These are phyloP conservation scores for Citrus australasica DNA, from an alignment of 345 rosid genomes.

Conservation along the genomic window DNA sequence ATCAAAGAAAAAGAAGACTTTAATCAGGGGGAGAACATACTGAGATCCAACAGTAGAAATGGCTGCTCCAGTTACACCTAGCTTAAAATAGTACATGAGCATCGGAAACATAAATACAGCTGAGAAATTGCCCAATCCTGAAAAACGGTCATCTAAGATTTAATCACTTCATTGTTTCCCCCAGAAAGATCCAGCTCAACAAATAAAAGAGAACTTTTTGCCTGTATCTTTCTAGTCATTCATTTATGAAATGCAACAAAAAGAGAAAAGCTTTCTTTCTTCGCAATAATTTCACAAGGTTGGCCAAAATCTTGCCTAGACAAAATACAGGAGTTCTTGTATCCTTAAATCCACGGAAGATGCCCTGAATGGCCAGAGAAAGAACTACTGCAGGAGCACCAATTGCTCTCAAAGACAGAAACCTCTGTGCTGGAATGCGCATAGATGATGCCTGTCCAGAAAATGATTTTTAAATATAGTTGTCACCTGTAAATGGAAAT, in stretches of 20 bases:
- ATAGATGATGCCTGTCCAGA: constrained; percentile 35
- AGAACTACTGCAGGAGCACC: constrained; percentile 41
- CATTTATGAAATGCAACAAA: neutral
- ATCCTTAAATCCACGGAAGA: constrained; percentile 38
- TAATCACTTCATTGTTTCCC: neutral
- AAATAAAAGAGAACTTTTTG: neutral
- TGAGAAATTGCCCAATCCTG: constrained; percentile 37
- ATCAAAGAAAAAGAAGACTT: neutral
- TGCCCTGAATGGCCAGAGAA: constrained; percentile 36
- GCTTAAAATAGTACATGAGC: constrained; percentile 23
- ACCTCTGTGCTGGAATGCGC: constrained; percentile 25
- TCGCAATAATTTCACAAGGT: neutral
- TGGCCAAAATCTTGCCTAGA: constrained; percentile 20
- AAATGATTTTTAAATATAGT: constrained; percentile 13
- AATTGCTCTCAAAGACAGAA: constrained; percentile 30
- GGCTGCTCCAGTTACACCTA: constrained; percentile 40
- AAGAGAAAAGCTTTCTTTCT: neutral
- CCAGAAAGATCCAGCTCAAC: neutral
- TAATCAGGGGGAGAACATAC: constrained; percentile 17
- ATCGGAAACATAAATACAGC: constrained; percentile 33
- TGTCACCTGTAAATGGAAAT: neutral
- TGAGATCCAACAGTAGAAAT: constrained; percentile 38
- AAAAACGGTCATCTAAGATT: constrained; percentile 1
- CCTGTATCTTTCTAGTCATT: neutral
- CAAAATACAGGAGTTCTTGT: constrained; percentile 37